phyloP scores from a whole-genome alignment of 768 basidiomycete species.

The Crassisporium funariophilum region DNA sequence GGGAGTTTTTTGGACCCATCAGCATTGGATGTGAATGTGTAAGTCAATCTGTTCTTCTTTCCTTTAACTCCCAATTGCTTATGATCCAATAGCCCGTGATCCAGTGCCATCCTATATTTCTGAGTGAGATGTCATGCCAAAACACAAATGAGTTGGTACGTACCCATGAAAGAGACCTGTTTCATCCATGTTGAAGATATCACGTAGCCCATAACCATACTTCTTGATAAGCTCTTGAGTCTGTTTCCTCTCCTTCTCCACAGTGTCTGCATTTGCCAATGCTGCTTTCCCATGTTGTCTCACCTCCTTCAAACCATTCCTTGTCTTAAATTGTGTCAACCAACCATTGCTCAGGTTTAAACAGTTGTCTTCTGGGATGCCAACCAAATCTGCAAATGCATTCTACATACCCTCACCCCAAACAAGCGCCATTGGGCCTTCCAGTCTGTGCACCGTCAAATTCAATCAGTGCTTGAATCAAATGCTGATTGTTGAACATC shows the following conservation, averaged over 20 bases:
- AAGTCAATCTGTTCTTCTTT: constrained; percentile 33
- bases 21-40: constrained; percentile 35
- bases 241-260: constrained; percentile 24
- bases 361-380: constrained; percentile 32
- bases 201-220: constrained; percentile 23
- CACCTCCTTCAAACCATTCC: constrained; percentile 24
- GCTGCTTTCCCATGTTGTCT: constrained; percentile 38
- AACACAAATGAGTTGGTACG: constrained; percentile 5
- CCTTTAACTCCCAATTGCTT: constrained; percentile 33
- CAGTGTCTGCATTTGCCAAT: constrained; percentile 21
- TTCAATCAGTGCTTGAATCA: too few species aligned
- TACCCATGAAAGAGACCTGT: constrained; percentile 36
- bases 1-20: constrained; percentile 33
- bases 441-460: too few species aligned
- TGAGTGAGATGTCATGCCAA: constrained; percentile 4
- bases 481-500: too few species aligned
- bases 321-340: constrained; percentile 27
- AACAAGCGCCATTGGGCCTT: too few species aligned
- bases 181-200: constrained; percentile 42
- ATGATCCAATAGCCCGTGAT: constrained; percentile 28
- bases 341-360: constrained; percentile 38
- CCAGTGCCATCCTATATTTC: constrained; percentile 29
- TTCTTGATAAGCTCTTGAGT: constrained; percentile 30
- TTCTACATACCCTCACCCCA: too few species aligned
- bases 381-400: constrained; percentile 32